Evolutionary conservation across 352 stramenopile genomes (phyloP).

Genomic region (Pseudoperonospora humuli): DNA sequence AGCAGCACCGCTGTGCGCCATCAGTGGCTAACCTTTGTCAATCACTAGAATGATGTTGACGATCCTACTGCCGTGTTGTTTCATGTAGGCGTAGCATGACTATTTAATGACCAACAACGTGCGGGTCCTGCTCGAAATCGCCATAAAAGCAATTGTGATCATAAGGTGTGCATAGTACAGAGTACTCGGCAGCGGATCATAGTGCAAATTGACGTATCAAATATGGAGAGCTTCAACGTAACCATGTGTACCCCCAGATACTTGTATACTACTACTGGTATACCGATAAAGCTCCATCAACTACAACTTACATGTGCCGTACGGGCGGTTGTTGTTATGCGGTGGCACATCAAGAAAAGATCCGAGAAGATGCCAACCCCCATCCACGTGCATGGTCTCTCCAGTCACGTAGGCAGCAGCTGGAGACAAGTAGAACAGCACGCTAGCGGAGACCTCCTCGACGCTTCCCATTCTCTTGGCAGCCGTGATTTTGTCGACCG

Average conservation of each 20-base stretch:
- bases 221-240: no score
- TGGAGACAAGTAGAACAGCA: slow-evolving; percentile 88
- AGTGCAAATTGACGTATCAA: no score
- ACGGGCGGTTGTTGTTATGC: slow-evolving; percentile 72
- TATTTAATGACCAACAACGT: slow-evolving; percentile 91
- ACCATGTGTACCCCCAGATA: no score
- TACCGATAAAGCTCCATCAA: no score
- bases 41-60: slow-evolving; percentile 94
- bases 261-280: no score
- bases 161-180: no score
- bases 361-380: slow-evolving; percentile 60
- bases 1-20: slow-evolving; percentile 87
- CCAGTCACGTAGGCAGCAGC: slow-evolving; percentile 88
- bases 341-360: slow-evolving; percentile 71
- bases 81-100: slow-evolving; percentile 90
- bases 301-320: slow-evolving; percentile 67
- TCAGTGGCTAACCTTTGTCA: slow-evolving; percentile 89
- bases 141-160: background rate
- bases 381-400: slow-evolving; percentile 89
- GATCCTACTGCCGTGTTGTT: slow-evolving; percentile 88
- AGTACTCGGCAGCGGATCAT: no score
- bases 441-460: slow-evolving; percentile 85
- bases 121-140: slow-evolving; percentile 42
- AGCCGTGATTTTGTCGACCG: slow-evolving; percentile 56
- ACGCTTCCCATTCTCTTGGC: slow-evolving; percentile 85